phyloP scores from a whole-genome alignment of 768 basidiomycete genomes.

The Lactarius akahatsu region DNA sequence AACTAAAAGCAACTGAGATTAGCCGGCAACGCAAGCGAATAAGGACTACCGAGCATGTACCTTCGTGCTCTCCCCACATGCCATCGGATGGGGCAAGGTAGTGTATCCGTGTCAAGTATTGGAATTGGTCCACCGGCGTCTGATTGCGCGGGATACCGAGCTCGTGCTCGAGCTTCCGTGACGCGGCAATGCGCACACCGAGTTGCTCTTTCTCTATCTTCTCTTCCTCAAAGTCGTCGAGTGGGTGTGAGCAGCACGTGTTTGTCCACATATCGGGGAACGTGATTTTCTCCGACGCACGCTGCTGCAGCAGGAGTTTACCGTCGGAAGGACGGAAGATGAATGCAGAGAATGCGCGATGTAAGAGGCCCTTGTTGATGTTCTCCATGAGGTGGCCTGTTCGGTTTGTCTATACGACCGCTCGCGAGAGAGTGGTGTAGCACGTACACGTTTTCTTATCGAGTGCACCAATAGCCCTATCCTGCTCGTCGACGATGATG shows the following conservation, averaged over 20 bases:
- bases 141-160: slow-evolving; percentile 83
- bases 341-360: slow-evolving; percentile 97
- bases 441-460: slow-evolving; percentile 94
- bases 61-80: slow-evolving; percentile 98
- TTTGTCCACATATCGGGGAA: slow-evolving; percentile 99
- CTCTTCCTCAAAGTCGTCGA: slow-evolving; percentile 87
- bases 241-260: slow-evolving; percentile 96
- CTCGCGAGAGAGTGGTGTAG: slow-evolving; percentile 3
- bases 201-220: slow-evolving; percentile 72
- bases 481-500: slow-evolving; percentile 87
- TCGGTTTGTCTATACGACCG: slow-evolving; percentile 7
- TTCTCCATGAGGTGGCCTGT: slow-evolving; percentile 97
- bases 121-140: slow-evolving; percentile 81
- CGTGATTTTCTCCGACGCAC: slow-evolving; percentile 98
- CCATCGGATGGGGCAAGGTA: slow-evolving; percentile 93
- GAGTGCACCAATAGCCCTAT: slow-evolving; percentile 77
- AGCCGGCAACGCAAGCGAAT: slow-evolving; percentile 4
- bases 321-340: slow-evolving; percentile 94
- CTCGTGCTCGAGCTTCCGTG: slow-evolving; percentile 94
- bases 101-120: slow-evolving; percentile 94
- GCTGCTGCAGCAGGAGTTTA: slow-evolving; percentile 88
- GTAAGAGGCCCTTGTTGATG: slow-evolving; percentile 89
- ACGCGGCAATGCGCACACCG: slow-evolving; percentile 88
- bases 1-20: slow-evolving; percentile 49
- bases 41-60: slow-evolving; percentile 43